phyloP scores from a whole-genome alignment of 2,329 filamentous ascomycete species.

The Pseudocercospora pini-densiflorae region DNA sequence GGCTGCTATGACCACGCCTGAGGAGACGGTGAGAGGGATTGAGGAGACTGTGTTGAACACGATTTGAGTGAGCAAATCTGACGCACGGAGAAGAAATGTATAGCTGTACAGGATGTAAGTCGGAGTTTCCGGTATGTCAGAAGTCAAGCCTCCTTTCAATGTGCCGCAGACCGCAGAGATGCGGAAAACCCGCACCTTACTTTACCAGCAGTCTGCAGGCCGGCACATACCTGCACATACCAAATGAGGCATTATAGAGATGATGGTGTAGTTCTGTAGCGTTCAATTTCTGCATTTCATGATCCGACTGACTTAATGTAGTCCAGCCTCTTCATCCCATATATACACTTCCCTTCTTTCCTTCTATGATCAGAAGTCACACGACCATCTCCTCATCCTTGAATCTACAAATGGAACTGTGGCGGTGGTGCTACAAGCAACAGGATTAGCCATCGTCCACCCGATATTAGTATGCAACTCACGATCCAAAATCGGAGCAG shows the following conservation, averaged over 20 bases:
- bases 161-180: too few species aligned
- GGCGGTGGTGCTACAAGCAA: constrained; percentile 53
- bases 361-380: background rate
- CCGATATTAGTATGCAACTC: constrained; percentile 45
- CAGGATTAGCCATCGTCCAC: background rate
- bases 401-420: constrained; percentile 47
- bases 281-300: background rate
- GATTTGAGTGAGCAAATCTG: constrained; percentile 9
- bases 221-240: background rate
- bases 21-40: constrained; percentile 47
- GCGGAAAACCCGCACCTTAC: background rate
- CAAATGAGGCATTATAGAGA: background rate
- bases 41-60: constrained; percentile 47
- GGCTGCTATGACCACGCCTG: constrained; percentile 58
- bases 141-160: too few species aligned
- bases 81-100: background rate
- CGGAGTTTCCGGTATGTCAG: background rate
- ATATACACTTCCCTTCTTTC: constrained; percentile 30
- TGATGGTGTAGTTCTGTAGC: background rate
- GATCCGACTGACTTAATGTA: background rate
- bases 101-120: background rate
- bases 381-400: constrained; percentile 23
- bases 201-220: background rate
- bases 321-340: constrained; percentile 12
- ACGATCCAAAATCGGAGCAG: constrained; percentile 80